A percentile compares a stretch with the other conserved stretches of the same genome.
These are phyloP conservation scores for Oldenlandia corymbosa DNA, from an alignment of 257 asterid genomes.

Conservation along the genomic window DNA sequence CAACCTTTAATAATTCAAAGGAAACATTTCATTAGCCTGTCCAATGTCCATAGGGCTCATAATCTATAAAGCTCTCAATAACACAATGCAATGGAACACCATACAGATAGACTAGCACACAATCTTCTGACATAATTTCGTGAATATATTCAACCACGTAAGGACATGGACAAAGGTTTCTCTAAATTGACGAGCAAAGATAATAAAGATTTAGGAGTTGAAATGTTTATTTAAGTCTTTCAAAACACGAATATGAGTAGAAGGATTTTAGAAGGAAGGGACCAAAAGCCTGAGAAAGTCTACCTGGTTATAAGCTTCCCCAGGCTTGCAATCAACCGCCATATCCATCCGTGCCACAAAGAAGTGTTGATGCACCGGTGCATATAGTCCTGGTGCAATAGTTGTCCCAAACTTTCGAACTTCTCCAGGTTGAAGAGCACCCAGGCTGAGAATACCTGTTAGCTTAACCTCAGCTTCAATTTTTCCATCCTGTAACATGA, in stretches of 20 bases:
- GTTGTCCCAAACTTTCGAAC: constrained; percentile 46
- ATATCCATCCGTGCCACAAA: constrained; percentile 98
- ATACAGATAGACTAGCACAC: too few relatives aligned
- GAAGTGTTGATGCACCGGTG: constrained; percentile 97
- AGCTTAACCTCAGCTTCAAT: constrained; percentile 98
- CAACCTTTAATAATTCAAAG: constrained; percentile 22
- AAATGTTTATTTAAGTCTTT: too few relatives aligned
- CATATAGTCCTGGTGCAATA: constrained; percentile 92
- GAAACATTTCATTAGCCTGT: neutral
- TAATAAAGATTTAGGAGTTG: too few relatives aligned
- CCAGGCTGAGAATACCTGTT: constrained; percentile 58
- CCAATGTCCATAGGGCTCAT: neutral
- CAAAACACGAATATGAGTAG: too few relatives aligned
- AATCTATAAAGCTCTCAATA: neutral
- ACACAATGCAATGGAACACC: neutral
- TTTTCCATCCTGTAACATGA: constrained; percentile 85
- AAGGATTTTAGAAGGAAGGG: neutral
- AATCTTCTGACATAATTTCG: too few relatives aligned
- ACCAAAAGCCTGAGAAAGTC: neutral
- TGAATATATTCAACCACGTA: neutral
- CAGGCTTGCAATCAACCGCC: constrained; percentile 93
- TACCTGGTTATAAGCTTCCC: constrained; percentile 93
- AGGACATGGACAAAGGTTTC: neutral
- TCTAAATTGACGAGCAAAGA: neutral
- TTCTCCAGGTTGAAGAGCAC: constrained; percentile 42